Conservation (phyloP, 2,329 filamentous ascomycete genomes). For the Fusarium nurragi region DNA sequence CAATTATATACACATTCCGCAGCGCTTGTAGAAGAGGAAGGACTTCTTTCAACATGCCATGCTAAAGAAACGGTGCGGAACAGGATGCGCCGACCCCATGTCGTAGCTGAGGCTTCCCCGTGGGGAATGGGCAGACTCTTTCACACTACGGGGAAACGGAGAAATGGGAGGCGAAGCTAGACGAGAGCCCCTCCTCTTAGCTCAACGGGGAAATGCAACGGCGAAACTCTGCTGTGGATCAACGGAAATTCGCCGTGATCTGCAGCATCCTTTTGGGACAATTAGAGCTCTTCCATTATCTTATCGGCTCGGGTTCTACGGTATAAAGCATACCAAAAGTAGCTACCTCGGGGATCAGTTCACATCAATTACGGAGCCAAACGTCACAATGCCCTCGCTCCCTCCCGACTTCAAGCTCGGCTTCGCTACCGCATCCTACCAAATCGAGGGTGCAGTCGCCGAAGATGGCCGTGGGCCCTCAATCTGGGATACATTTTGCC, state of each 20-base stretch:
- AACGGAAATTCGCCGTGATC: slow-evolving; percentile 2
- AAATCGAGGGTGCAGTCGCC: slow-evolving; percentile 56
- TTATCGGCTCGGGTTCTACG: slow-evolving; percentile 20
- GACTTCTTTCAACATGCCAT: not conserved
- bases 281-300: not conserved
- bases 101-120: slow-evolving; percentile 29
- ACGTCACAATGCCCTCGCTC: slow-evolving; percentile 10
- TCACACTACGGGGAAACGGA: slow-evolving; percentile 20
- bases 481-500: slow-evolving; percentile 56
- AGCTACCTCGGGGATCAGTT: not conserved
- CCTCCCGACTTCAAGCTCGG: slow-evolving; percentile 52
- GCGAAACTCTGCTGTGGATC: slow-evolving; percentile 4
- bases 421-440: slow-evolving; percentile 55
- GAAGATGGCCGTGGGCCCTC: slow-evolving; percentile 54
- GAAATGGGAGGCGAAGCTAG: not conserved
- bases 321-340: slow-evolving; percentile 20
- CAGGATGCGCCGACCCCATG: not conserved
- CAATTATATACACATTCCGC: slow-evolving; percentile 25
- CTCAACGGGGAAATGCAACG: slow-evolving; percentile 10
- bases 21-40: not conserved
- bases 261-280: not conserved
- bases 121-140: slow-evolving; percentile 25
- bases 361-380: not conserved
- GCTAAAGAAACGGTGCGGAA: not conserved
- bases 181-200: not conserved